A percentile compares a stretch with the other conserved stretches of the same genome.
These are phyloP conservation scores for Vigna nakashimae DNA, from an alignment of 306 rosid genomes.

Conservation along the genomic window DNA sequence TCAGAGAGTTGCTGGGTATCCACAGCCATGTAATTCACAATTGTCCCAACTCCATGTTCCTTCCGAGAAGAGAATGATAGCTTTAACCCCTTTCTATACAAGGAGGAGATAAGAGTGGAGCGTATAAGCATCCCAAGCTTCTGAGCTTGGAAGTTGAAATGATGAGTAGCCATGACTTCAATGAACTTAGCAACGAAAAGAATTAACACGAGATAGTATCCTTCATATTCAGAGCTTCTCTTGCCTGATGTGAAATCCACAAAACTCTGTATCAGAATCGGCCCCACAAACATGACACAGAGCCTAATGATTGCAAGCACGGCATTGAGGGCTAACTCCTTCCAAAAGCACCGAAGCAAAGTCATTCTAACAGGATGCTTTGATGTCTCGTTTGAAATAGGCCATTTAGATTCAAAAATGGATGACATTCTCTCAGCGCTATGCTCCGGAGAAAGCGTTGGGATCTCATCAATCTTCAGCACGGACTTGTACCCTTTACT, in stretches of 20 bases:
- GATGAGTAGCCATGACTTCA: slow-evolving; percentile 73
- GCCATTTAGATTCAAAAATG: slow-evolving; percentile 73
- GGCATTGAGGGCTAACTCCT: slow-evolving; percentile 62
- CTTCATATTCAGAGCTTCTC: slow-evolving; percentile 65
- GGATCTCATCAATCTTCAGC: slow-evolving; percentile 63
- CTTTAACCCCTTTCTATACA: slow-evolving; percentile 75
- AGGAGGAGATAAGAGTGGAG: slow-evolving; percentile 60
- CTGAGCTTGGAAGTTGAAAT: slow-evolving; percentile 70
- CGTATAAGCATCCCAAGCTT: slow-evolving; percentile 77
- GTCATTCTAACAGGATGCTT: slow-evolving; percentile 65
- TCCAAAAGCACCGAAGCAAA: slow-evolving; percentile 78
- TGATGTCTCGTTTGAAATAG: slow-evolving; percentile 53
- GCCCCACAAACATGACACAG: slow-evolving; percentile 73
- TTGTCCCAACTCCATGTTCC: slow-evolving; percentile 77
- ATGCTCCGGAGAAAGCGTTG: slow-evolving; percentile 66
- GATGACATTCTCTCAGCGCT: slow-evolving; percentile 62
- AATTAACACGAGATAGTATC: slow-evolving; percentile 69
- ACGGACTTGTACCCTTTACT: slow-evolving; percentile 69
- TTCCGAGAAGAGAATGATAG: slow-evolving; percentile 67
- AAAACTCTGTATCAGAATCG: slow-evolving; percentile 71
- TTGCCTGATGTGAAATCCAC: slow-evolving; percentile 74
- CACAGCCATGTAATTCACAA: slow-evolving; percentile 88
- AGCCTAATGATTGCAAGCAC: slow-evolving; percentile 63
- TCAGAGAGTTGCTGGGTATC: slow-evolving; percentile 82
- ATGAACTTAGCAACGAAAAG: slow-evolving; percentile 67